Conservation (phyloP, 345 rosid genomes). For the Gossypium australe region DNA sequence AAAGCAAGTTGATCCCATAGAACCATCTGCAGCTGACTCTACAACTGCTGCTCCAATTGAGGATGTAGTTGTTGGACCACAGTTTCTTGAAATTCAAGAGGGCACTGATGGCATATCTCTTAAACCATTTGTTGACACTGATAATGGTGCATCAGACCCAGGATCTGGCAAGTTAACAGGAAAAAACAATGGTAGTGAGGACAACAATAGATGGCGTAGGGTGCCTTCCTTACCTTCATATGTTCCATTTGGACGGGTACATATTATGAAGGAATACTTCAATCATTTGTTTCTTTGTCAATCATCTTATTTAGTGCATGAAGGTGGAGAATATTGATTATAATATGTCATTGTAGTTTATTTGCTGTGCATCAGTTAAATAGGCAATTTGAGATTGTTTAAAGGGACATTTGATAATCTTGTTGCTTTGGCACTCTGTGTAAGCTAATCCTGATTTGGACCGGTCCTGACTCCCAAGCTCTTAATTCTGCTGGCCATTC, state of each 20-base stretch:
- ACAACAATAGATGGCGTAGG: conserved; percentile 52
- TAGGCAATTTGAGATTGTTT: background rate
- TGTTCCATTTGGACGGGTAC: conserved; percentile 93
- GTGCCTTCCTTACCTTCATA: conserved; percentile 90
- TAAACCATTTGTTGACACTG: conserved; percentile 56
- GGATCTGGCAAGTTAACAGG: conserved; percentile 38
- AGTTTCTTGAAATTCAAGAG: conserved; percentile 92
- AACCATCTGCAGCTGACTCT: conserved; percentile 41
- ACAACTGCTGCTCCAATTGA: conserved; percentile 39
- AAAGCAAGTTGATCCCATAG: conserved; percentile 42
- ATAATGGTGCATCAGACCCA: conserved; percentile 27
- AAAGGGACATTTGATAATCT: background rate
- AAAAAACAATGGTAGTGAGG: conserved; percentile 34
- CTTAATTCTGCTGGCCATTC: background rate
- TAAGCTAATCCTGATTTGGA: background rate
- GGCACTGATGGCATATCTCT: conserved; percentile 92
- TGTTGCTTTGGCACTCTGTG: background rate
- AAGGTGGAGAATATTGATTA: conserved; percentile 2
- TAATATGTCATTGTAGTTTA: background rate
- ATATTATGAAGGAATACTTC: conserved; percentile 11
- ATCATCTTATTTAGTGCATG: background rate
- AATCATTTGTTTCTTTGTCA: conserved; percentile 8
- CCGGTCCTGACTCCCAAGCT: background rate
- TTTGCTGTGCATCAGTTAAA: background rate
- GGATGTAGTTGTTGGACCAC: conserved; percentile 65